Percentiles rank a stretch among this genome's conserved stretches.
phyloP scores from a whole-genome alignment of 345 rosid species.

The Lumnitzera littorea region DNA sequence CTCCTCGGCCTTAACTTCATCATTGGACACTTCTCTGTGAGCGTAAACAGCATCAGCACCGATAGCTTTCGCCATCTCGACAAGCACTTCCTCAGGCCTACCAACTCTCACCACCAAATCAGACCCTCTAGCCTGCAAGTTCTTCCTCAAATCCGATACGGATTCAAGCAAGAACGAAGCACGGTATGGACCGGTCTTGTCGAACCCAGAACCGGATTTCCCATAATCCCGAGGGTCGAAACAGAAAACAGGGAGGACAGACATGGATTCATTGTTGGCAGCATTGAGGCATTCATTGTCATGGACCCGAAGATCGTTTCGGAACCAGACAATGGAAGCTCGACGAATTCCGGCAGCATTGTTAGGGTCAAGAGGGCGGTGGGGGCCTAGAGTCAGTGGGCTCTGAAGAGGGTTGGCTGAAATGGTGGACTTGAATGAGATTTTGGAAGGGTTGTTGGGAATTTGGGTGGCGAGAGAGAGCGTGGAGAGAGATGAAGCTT shows the following conservation, averaged over 20 bases:
- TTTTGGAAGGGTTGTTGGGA: conserved; percentile 19
- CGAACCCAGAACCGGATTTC: conserved; percentile 81
- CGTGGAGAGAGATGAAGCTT: conserved; percentile 51
- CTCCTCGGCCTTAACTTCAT: conserved; percentile 82
- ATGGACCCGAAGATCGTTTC: conserved; percentile 86
- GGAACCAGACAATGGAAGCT: conserved; percentile 85
- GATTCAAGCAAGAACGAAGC: conserved; percentile 84
- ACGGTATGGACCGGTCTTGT: conserved; percentile 80
- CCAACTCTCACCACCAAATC: conserved; percentile 90
- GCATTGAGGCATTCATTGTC: conserved; percentile 86
- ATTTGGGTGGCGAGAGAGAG: conserved; percentile 29
- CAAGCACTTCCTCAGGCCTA: conserved; percentile 66
- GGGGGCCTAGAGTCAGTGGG: conserved; percentile 80
- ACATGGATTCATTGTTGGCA: conserved; percentile 76
- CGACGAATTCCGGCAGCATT: conserved; percentile 78
- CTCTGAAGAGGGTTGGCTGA: conserved; percentile 71
- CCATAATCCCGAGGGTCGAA: conserved; percentile 95
- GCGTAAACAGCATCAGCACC: conserved; percentile 95
- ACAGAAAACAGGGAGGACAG: conserved; percentile 89
- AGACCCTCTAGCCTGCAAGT: conserved; percentile 83
- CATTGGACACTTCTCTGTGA: conserved; percentile 80
- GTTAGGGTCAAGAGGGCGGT: conserved; percentile 85
- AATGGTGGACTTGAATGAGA: conserved; percentile 77
- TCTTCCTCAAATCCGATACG: conserved; percentile 86
- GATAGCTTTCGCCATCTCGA: conserved; percentile 72